phyloP scores from a whole-genome alignment of 441 rosid species.

The Eruca vesicaria region DNA sequence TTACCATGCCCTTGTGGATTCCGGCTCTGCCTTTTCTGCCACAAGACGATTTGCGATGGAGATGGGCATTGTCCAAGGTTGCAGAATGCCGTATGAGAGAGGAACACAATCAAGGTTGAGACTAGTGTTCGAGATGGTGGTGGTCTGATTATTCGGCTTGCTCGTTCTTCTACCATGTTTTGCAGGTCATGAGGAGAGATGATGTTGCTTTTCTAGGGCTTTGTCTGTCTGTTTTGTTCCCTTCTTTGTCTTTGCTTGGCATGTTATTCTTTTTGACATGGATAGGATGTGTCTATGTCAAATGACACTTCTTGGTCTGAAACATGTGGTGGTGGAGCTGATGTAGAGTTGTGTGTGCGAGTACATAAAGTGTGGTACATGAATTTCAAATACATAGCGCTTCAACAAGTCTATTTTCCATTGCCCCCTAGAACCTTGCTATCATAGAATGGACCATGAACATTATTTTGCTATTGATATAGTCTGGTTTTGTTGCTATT shows the following conservation, averaged over 20 bases:
- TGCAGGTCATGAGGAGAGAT: constrained; percentile 56
- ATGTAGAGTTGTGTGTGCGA: constrained; percentile 68
- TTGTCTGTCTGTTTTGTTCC: constrained; percentile 40
- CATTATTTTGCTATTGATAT: neutral
- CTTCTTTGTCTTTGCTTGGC: constrained; percentile 23
- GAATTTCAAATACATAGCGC: constrained; percentile 51
- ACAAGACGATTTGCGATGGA: constrained; percentile 82
- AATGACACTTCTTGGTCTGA: constrained; percentile 52
- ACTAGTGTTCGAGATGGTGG: constrained; percentile 56
- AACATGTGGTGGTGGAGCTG: constrained; percentile 44
- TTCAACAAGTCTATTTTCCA: constrained; percentile 30
- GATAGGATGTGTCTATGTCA: constrained; percentile 48
- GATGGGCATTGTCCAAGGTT: constrained; percentile 97
- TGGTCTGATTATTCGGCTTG: constrained; percentile 52
- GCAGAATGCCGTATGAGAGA: constrained; percentile 74
- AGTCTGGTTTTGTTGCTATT: neutral
- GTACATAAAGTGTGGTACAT: constrained; percentile 61
- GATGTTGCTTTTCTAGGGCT: constrained; percentile 2
- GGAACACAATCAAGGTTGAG: constrained; percentile 49
- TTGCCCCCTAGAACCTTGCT: constrained; percentile 6
- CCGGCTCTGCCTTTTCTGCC: constrained; percentile 88
- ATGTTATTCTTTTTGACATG: constrained; percentile 40
- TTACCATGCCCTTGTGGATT: constrained; percentile 89
- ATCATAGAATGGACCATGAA: neutral
- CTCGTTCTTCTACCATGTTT: constrained; percentile 77